Percentiles rank a stretch among this genome's conserved stretches.
These are phyloP conservation scores for Mucor indicus DNA, from an alignment of 371 early-diverging fungal species.

Conservation along the genomic window DNA sequence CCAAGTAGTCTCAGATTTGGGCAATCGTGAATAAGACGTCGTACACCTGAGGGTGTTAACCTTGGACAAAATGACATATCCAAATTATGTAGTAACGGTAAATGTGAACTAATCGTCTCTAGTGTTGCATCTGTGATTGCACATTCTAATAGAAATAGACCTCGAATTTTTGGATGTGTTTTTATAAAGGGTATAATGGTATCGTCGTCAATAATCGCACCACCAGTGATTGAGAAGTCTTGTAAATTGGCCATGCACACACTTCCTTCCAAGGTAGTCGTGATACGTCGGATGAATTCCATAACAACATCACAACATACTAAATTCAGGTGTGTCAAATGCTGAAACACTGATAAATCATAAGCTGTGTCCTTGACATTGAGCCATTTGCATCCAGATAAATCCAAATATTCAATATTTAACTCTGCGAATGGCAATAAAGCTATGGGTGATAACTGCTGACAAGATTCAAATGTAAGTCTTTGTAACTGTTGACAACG, in stretches of 20 bases:
- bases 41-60: conserved; percentile 25
- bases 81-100: conserved; percentile 25
- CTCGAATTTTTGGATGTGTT: conserved; percentile 22
- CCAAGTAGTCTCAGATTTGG: conserved; percentile 34
- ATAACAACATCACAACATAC: conserved; percentile 28
- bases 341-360: conserved; percentile 25
- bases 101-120: conserved; percentile 17
- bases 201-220: conserved; percentile 19
- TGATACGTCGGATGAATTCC: conserved; percentile 18
- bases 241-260: conserved; percentile 19
- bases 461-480: conserved; percentile 31
- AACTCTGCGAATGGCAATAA: conserved; percentile 33
- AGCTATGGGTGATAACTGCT: conserved; percentile 20
- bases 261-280: not conserved
- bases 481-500: conserved; percentile 18
- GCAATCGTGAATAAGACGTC: conserved; percentile 21
- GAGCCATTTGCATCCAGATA: conserved; percentile 43
- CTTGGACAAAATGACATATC: conserved; percentile 36
- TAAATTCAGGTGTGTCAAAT: conserved; percentile 33
- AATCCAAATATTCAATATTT: conserved; percentile 32
- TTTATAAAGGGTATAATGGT: conserved; percentile 35
- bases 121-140: conserved; percentile 38
- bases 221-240: conserved; percentile 37
- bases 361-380: conserved; percentile 38
- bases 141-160: conserved; percentile 33